Base-by-base conservation (phyloP, 2,329 filamentous ascomycete species). In the Neofusicoccum cordaticola region DNA sequence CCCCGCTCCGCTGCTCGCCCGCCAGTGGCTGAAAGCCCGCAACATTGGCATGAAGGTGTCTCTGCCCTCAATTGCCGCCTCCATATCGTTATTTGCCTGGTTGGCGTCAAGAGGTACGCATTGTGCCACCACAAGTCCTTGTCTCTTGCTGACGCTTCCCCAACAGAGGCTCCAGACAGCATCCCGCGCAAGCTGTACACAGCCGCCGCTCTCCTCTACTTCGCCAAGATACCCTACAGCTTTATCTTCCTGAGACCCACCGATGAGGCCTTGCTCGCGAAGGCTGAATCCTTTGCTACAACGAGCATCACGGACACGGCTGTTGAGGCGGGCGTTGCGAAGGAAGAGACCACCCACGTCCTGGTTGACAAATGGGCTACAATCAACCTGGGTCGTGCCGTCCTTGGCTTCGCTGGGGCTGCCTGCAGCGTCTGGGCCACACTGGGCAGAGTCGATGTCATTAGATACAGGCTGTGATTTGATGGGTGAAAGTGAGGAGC, bases 351-450 rank as follows among this genome's bases (percentile, higher is more conserved):
- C 0, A 77, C 78, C 7, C 83, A 85, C 72, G 78, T 75, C 65
- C 71, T 87, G 68, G 78, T 88, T 42, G 84, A 87, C 69, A 77
- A 75, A 65, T 88, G 85, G 85, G 84, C 78, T 2, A 74, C 79
- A 57, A 70, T 86, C 69, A 86, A 86, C 69, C 67, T 87, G 41
- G 79, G 74, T 5, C 71, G 83, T 17, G 75, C 77, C 2, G 62
- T 75, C 7, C 68, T 82, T 8, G 69, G 74, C 2, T 48, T 76
- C 15, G 51, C 17, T 5, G 61, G 50, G 0, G 50, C 61, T 35
- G 41, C 56, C 56, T 70, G 70, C 34, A 69, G 71, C 1, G 65
- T 71, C 11, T 68, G 71, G 48, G 75, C 72, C 5, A 71, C 71
- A 2, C 42, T 76, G 9, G 45, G 62, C 12, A 48, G 52, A 6